Evolutionary conservation across 495 filamentous ascomycete genomes (phyloP), one percentile per base, ranked within the genome.

Genomic region (Penicillium egyptiacum): DNA sequence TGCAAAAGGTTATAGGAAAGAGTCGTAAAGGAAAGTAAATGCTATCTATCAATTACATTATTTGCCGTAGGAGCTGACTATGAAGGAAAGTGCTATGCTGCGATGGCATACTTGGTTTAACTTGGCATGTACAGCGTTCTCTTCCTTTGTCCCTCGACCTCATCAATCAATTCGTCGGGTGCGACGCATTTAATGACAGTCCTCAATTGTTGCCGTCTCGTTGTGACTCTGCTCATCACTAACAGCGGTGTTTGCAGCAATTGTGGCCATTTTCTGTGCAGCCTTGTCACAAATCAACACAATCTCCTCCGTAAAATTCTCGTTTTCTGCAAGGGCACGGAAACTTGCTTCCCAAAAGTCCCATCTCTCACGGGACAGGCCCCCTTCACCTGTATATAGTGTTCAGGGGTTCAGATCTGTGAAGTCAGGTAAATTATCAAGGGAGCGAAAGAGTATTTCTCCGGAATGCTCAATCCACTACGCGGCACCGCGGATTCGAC

Each of bases 401-500:
- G 40, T 17, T 5, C 46, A 28, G 7, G 46, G 46, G 20, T 3
- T 31, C 26, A 49, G 14, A 28, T 17, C 17, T 17, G 4, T 8
- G 0, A 49, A 33, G 25, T 49, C 9, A 4, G 46, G 28, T 33
- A 49, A 22, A 11, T 30, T 31, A n/a, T 49, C 46, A 11, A 49
- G 28, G 26, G n/a, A 31, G 25, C 6, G 28, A 49, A 54, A 54
- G 7, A 54, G 6, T 17, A 22, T 12, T 1, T 30, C 51, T 20
- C 51, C 33, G 2, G 51, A 54, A 44, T 54, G n/a, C 17, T 45
- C 40, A 9, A 54, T 45, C 51, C 51, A 54, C 37, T 54, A 26
- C 16, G 17, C 40, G 4, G 51, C 39, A 12, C 17, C 40, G 14
- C 39, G 19, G 35, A 54, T 44, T 31, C 44, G 51, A 45, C 42